Evolutionary conservation across 129 eudicot species (phyloP), one percentile per base, ranked within the genome.

Genomic region (Tagetes patula): DNA sequence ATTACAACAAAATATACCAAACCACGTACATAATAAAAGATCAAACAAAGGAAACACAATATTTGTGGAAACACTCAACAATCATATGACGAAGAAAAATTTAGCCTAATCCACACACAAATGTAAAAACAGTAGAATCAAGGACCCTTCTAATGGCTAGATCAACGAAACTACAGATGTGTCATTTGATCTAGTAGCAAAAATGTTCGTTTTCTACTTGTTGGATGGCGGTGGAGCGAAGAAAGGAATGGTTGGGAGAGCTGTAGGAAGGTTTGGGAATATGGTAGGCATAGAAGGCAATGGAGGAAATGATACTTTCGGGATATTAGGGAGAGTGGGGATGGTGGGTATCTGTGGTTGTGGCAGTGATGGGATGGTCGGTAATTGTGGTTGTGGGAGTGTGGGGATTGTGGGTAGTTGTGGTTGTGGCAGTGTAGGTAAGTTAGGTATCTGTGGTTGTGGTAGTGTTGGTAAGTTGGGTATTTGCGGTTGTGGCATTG

Each of bases 231-330:
- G 75, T 45, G 80, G 75, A 10, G 80, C 80, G 30, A 76, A 58
- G 72, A 75, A 76, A 33, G 74, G 69, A 68, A 76, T 33, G 2
- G 47, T 45, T 3, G 80, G 75, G 58, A 76, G 60, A 67, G 69
- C 34, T 68, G 74, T 55, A 40, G 80, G 80, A 67, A 74, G n/a
- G 46, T 77, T 77, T 60, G 75, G 81, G 65, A 20, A n/a, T n/a
- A n/a, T 74, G 8, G 78, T 48, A 48, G 78, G 71, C 71, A 74
- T 63, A 48, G 78, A 74, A 37, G 78, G 78, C 64, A 74, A 63
- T 37, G 78, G 78, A 36, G 78, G 71, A 11, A 74, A 48, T 5
- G 78, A 74, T 10, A 74, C 50, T 12, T 63, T 74, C 8, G 78
- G 78, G 63, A 63, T 74, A 30, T 48, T 63, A 11, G 72, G 63